A percentile compares a stretch with the other conserved stretches of the same genome.
Evolutionary conservation across 345 rosid genomes (phyloP).

Genomic region (Heritiera littoralis): DNA sequence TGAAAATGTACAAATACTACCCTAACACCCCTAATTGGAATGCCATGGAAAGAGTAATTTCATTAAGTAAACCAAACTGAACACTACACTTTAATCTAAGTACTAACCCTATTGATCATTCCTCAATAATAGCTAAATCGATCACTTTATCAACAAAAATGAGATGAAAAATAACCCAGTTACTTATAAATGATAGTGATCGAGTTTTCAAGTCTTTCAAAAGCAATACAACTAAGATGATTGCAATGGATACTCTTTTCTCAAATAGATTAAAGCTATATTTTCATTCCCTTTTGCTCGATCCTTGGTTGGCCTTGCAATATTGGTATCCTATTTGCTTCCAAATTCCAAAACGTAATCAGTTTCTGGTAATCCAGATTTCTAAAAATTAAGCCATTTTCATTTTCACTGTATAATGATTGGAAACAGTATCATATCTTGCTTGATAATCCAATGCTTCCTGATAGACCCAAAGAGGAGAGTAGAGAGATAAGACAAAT

Average conservation of each 20-base stretch:
- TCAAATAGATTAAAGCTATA: background rate
- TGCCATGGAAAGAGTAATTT: background rate
- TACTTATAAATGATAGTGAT: background rate
- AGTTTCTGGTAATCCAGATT: background rate
- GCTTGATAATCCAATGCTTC: background rate
- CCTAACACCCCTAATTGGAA: background rate
- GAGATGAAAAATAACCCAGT: no score
- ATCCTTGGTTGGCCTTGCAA: slow-evolving; percentile 13
- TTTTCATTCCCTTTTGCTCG: background rate
- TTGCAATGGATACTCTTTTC: slow-evolving; percentile 7
- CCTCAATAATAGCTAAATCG: no score
- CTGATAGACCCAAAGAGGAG: background rate
- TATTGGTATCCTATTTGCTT: slow-evolving; percentile 16
- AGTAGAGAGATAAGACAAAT: background rate
- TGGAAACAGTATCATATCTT: background rate
- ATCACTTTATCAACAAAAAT: no score
- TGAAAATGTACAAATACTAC: background rate
- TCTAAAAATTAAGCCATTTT: background rate
- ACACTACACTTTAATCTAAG: no score
- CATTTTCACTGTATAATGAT: background rate
- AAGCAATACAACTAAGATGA: slow-evolving; percentile 21
- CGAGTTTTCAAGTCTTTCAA: slow-evolving; percentile 17
- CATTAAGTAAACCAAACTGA: no score
- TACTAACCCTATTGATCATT: no score
- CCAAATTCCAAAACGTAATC: background rate